Evolutionary conservation across 2,329 filamentous ascomycete species (phyloP), one percentile per base, ranked within the genome.

Genomic region (Fusarium subglutinans): DNA sequence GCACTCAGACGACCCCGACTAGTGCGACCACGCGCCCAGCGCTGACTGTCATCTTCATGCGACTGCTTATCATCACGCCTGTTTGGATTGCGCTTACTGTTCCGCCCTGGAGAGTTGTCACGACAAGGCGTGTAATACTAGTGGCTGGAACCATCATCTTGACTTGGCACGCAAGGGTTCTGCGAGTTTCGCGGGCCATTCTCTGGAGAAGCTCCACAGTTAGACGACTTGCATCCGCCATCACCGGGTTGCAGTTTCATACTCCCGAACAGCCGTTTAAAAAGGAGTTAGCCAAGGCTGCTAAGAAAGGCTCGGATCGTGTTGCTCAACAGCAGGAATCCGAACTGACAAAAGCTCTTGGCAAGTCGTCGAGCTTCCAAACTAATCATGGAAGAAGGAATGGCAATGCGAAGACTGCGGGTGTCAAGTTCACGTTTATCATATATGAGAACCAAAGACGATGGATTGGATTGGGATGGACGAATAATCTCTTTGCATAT

Each of bases 401-500:
- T 13, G 80, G 86, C 43, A 83, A 84, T 28, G 82, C 83, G n/a
- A 87, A 87, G 69, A 92, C 93, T 9, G 90, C 94, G 0, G 95
- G 95, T 3, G 94, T 99, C 20, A 93, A 95, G 50, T 99, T 99
- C 79, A 99, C 96, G 0, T 99, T 99, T 73, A 95, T 96, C 54
- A 88, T 99, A 6, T 98, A 95, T 79, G 96, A 99, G 81, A 99
- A 99, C 77, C 96, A 99, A 82, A 90, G 96, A 47, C 90, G 96
- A 59, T 99, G 96, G 96, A 85, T 99, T 8, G 96, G 95, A 3
- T 88, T 99, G 18, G 96, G 96, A 1, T 99, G 96, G 95, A 98
- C 96, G 0, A 92, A 92, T 6, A 97, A 92, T 44, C 86, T 99
- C 70, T 94, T 99, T 74, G 91, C 95, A 0, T 97, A 98, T 78